Base-by-base conservation (phyloP, 352 stramenopile genomes). In the Phytopythium kandeliae region DNA sequence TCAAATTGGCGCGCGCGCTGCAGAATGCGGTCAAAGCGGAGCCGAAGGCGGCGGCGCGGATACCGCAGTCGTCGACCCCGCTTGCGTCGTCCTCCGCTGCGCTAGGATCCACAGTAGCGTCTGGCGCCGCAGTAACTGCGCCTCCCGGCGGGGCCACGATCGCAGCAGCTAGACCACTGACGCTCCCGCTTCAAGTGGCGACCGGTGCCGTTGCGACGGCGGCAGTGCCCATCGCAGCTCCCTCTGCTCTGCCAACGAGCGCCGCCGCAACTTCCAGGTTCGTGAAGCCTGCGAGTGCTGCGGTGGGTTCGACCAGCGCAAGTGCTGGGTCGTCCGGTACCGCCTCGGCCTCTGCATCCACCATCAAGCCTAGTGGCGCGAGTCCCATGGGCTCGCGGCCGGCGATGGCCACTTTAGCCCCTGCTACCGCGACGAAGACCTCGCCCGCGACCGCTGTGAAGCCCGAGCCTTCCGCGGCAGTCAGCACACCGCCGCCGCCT, bases 401-500 rank as follows among this genome's bases (percentile, higher is more conserved):
- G 40, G 25, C 44, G 7, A 36, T 51, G 40, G 13, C 40, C 4
- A 24, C 22, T 33, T 24, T 46, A 2, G 21, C 22, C 38, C 30
- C 38, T 13, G 38, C 38, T 45, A 21, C 9, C 22, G 13, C 22
- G 15, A 15, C 22, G 4, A 46, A 46, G 26, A 30, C 45, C 9
- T 30, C 22, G 4, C 45, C 45, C 6, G 9, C 31, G 0, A 28
- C 30, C 25, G 19, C 38, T 1, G 53, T 83, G 3, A 83, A 80
- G 21, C 34, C 68, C 4, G 70, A 80, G 31, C 70, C 67, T 30
- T 38, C 47, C 26, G 43, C 34, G 28, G 31, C 30, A 26, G 16
- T 25, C 7, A 47, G n/a, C 33, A 45, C 26, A 13, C 31, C 26
- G 17, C 33, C 37, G 3, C n/a, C 50, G 3, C 35, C 46, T 26